Conservation (phyloP, 2,329 filamentous ascomycete species). For the Sporothrix humicola region DNA sequence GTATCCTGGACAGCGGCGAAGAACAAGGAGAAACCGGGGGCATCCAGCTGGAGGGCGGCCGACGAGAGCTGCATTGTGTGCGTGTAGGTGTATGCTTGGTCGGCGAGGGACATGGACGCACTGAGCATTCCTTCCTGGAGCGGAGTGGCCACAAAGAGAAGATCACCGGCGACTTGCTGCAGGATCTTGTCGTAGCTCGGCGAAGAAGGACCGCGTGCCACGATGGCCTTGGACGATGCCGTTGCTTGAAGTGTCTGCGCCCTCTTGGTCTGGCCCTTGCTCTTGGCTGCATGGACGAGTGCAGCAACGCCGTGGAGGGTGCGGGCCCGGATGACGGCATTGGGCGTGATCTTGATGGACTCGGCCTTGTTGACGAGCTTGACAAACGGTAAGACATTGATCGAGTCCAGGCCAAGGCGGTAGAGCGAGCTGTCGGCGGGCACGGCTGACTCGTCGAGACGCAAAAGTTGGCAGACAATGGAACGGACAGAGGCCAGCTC, state of each 20-base stretch:
- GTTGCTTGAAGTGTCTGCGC: too few relatives aligned
- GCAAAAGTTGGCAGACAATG: slow-evolving; percentile 30
- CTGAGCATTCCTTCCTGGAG: slow-evolving; percentile 42
- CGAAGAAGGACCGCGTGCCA: neutral
- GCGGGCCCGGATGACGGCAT: slow-evolving; percentile 39
- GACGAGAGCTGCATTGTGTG: slow-evolving; percentile 39
- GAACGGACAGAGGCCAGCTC: neutral
- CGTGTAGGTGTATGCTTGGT: slow-evolving; percentile 39
- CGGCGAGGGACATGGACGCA: slow-evolving; percentile 38
- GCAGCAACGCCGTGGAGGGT: slow-evolving; percentile 38
- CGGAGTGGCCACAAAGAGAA: slow-evolving; percentile 41
- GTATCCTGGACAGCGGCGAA: slow-evolving; percentile 38
- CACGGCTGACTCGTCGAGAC: slow-evolving; percentile 31
- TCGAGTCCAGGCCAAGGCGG: slow-evolving; percentile 39
- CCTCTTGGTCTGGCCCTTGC: too few relatives aligned
- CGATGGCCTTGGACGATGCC: too few relatives aligned
- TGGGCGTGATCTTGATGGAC: slow-evolving; percentile 36
- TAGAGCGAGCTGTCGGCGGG: slow-evolving; percentile 37
- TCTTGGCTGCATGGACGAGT: slow-evolving; percentile 35
- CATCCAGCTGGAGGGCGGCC: slow-evolving; percentile 35
- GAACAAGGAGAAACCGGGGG: slow-evolving; percentile 34
- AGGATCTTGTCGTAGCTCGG: slow-evolving; percentile 35
- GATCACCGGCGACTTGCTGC: slow-evolving; percentile 35
- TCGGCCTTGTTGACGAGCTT: slow-evolving; percentile 34
- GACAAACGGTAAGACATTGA: slow-evolving; percentile 39